These are phyloP conservation scores for Cryptococcus sp. DNA, from an alignment of 1,284 basidiomycete genomes.

Conservation along the genomic window DNA sequence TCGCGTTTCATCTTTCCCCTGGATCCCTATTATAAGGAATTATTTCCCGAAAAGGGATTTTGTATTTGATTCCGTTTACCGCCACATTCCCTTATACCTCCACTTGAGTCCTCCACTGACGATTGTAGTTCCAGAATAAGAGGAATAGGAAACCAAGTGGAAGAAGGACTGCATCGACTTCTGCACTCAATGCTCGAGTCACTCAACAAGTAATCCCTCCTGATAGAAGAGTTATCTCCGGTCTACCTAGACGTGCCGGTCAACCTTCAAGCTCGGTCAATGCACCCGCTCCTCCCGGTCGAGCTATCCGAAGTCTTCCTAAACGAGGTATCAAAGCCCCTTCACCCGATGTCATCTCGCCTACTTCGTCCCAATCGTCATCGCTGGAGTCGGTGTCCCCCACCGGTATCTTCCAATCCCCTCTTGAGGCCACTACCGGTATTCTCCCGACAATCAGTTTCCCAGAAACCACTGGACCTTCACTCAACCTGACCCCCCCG, in stretches of 20 bases:
- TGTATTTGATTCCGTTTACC: too few relatives aligned
- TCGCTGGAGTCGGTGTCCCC: constrained; percentile 7
- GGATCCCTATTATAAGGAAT: too few relatives aligned
- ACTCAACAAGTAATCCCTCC: neutral
- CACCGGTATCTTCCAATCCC: constrained; percentile 7
- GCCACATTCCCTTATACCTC: too few relatives aligned
- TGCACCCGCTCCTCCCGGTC: neutral
- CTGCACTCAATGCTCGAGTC: neutral
- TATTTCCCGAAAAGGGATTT: too few relatives aligned
- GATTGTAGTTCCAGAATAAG: constrained; percentile 23
- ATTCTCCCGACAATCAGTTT: neutral
- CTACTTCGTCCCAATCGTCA: neutral
- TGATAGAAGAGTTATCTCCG: neutral
- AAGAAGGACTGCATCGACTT: neutral
- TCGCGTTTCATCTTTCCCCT: neutral
- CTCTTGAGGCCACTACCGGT: neutral
- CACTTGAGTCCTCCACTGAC: too few relatives aligned
- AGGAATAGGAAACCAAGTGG: constrained; percentile 9
- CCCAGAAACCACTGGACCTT: neutral
- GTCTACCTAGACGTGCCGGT: neutral
- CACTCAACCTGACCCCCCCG: neutral
- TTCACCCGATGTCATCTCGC: neutral
- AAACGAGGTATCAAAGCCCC: neutral
- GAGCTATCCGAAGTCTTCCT: constrained; percentile 9
- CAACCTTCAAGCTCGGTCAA: neutral